A percentile compares a stretch with the other conserved stretches of the same genome.
phyloP scores from a whole-genome alignment of 257 asterid species.

The Ligustrum vulgare region DNA sequence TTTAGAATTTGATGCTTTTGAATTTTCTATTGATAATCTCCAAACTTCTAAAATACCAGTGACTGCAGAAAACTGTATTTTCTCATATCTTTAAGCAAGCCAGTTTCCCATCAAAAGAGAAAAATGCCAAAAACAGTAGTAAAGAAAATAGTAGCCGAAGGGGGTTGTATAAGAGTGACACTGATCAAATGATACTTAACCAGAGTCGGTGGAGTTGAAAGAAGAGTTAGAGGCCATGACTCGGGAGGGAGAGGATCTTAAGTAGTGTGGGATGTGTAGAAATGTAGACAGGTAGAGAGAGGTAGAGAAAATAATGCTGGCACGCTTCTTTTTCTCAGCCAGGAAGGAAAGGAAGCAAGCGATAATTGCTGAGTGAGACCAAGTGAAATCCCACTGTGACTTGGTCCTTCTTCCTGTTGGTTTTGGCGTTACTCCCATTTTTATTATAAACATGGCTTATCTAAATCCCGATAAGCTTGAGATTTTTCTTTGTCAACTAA shows the following conservation, averaged over 20 bases:
- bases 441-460: background rate
- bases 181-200: background rate
- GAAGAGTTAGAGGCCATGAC: background rate
- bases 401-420: background rate
- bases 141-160: background rate
- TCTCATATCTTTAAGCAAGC: background rate
- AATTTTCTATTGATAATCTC: background rate
- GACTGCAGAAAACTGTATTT: background rate
- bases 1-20: background rate
- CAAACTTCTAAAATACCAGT: background rate
- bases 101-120: background rate
- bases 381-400: background rate
- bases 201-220: background rate
- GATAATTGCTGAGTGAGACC: background rate
- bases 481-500: background rate
- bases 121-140: background rate
- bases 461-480: background rate
- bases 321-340: background rate
- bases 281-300: background rate
- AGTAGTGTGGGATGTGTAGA: background rate
- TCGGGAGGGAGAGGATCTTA: background rate
- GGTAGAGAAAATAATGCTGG: background rate
- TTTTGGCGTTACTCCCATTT: background rate
- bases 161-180: background rate
- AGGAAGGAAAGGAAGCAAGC: background rate